Base-by-base conservation (phyloP, 345 rosid species). In the Camelina neglecta region DNA sequence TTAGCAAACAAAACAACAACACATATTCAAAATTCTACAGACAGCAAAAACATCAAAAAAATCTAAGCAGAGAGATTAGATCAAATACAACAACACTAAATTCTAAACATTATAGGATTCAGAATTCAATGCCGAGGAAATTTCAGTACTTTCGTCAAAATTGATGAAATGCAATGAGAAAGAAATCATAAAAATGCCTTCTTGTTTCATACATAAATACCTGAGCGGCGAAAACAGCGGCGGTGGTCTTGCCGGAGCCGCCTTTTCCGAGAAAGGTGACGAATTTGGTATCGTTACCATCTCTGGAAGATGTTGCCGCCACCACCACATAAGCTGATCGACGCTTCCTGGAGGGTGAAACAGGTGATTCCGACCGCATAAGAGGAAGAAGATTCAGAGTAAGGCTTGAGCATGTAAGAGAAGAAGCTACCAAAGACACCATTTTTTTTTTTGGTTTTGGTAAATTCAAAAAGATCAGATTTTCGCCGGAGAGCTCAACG, bases 181-280 rank as follows among this genome's bases (percentile, higher is more conserved):
- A 33, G 67, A 60, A 41, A 29, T 51, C 36, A 23, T 26, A 41
- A 60, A 6, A 26, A 3, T 7, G 38, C 2, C 4, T 44, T 4
- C 2, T 49, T 21, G 1, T 11, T 0, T 7, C 8, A 10, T 7
- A 23, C 2, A 23, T 23, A 23, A 3, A 13, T 4, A 91, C 96
- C 95, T 89, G 97, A 71, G 96, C 95, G 20, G 98, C 96, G 68
- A 92, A 86, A 60, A 90, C 76, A 49, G 97, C 82, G 41, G 96
- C 79, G 61, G 89, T 91, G 72, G 97, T 92, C 90, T 92, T 92
- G 69, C 96, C 96, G 69, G 95, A 87, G 16, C 96, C 97, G 72
- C 96, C 97, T 87, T 92, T 92, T 16, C 97, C 98, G 48, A 92
- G 66, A 71, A 92, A 92, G 21, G 95, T 87, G 64, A 94, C 81